These are phyloP conservation scores for Solanum raphanifolium DNA, from an alignment of 257 asterid species.

Conservation along the genomic window DNA sequence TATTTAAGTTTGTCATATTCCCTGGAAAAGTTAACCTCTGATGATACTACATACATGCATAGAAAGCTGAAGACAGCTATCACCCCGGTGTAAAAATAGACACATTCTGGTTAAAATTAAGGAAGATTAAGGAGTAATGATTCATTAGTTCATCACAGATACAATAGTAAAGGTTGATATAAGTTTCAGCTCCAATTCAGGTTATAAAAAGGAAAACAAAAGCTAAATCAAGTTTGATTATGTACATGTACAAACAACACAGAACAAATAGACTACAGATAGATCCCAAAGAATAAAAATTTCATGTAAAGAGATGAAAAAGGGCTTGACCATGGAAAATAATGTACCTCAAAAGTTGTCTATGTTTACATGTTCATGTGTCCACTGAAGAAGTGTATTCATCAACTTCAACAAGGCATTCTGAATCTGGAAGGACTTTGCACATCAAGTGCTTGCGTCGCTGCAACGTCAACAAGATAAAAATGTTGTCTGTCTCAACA, in stretches of 20 bases:
- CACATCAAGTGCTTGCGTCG: conserved; percentile 88
- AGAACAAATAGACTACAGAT: not conserved
- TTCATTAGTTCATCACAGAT: not conserved
- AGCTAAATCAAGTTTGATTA: not conserved
- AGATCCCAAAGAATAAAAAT: not conserved
- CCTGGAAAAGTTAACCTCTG: not conserved
- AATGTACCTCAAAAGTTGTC: not conserved
- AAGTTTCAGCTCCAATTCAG: not conserved
- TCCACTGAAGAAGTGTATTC: conserved; percentile 21
- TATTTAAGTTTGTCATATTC: not conserved
- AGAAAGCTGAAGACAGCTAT: not conserved
- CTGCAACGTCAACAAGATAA: conserved; percentile 69
- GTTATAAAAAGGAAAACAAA: not conserved
- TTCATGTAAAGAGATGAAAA: not conserved
- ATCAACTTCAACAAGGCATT: conserved; percentile 24
- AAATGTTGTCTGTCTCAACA: conserved; percentile 68
- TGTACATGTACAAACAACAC: not conserved
- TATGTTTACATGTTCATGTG: conserved; percentile 1
- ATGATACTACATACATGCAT: not conserved
- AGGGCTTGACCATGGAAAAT: not conserved
- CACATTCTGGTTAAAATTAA: not conserved
- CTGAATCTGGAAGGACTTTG: conserved; percentile 50
- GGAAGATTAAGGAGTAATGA: not conserved
- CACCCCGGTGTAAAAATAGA: not conserved
- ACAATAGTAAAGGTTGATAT: not conserved